Percentiles rank a stretch among this genome's conserved stretches.
Evolutionary conservation across 2,329 filamentous ascomycete species (phyloP).

Genomic region (Magnaporthales sp.): DNA sequence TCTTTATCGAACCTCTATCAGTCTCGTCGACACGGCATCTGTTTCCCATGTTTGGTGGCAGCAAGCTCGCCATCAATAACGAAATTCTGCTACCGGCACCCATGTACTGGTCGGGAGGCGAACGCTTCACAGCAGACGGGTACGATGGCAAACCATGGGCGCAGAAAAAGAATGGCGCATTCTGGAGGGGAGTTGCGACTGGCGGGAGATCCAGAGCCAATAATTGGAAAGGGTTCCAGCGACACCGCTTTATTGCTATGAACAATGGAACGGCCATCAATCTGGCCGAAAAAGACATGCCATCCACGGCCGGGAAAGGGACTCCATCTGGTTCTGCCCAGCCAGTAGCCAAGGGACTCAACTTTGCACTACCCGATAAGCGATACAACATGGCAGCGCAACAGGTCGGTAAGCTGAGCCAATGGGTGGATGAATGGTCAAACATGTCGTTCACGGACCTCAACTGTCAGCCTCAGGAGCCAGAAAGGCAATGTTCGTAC

Average conservation of each 20-base stretch:
- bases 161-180: slow-evolving; percentile 42
- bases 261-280: slow-evolving; percentile 54
- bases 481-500: slow-evolving; percentile 32
- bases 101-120: slow-evolving; percentile 59
- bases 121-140: slow-evolving; percentile 50
- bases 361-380: slow-evolving; percentile 43
- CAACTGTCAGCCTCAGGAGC: slow-evolving; percentile 33
- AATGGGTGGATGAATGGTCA: slow-evolving; percentile 40
- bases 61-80: slow-evolving; percentile 60
- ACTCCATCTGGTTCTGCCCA: neutral
- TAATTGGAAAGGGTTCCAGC: slow-evolving; percentile 66
- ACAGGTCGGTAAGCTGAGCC: slow-evolving; percentile 31
- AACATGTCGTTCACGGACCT: slow-evolving; percentile 46
- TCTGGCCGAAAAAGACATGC: slow-evolving; percentile 32
- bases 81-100: slow-evolving; percentile 62
- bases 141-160: slow-evolving; percentile 46
- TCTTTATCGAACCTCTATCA: slow-evolving; percentile 53
- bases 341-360: slow-evolving; percentile 16
- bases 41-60: slow-evolving; percentile 60
- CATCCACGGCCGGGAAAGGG: slow-evolving; percentile 11
- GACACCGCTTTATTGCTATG: slow-evolving; percentile 68
- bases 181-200: slow-evolving; percentile 62
- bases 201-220: slow-evolving; percentile 48
- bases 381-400: slow-evolving; percentile 39
- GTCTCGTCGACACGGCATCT: slow-evolving; percentile 47